Conservation (phyloP, 257 asterid genomes). For the Osmanthus fragrans region DNA sequence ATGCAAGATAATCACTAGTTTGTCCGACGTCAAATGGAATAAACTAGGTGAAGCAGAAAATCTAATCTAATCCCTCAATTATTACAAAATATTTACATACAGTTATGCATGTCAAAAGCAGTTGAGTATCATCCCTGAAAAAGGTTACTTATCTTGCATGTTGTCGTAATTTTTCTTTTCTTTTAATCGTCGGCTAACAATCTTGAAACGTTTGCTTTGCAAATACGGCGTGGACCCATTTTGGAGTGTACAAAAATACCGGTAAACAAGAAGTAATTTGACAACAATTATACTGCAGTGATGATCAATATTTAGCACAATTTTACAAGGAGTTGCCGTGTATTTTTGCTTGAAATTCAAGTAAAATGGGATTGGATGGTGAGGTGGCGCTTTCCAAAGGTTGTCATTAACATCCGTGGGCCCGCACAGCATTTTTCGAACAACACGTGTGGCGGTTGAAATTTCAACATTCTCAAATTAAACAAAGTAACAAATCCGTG, state of each 20-base stretch:
- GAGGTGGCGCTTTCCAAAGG: slow-evolving; percentile 21
- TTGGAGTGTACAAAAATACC: slow-evolving; percentile 41
- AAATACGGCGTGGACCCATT: slow-evolving; percentile 54
- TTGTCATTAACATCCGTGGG: slow-evolving; percentile 30
- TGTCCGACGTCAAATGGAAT: too few relatives aligned
- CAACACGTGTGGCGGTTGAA: background rate
- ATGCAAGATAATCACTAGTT: too few relatives aligned
- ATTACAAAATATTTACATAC: background rate
- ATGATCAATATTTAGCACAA: background rate
- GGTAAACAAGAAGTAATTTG: slow-evolving; percentile 33
- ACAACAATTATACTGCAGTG: slow-evolving; percentile 27
- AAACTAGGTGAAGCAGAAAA: too few relatives aligned
- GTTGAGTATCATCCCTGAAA: background rate
- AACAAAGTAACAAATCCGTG: background rate
- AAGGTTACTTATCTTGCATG: slow-evolving; percentile 16
- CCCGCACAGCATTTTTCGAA: background rate
- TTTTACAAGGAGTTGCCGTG: background rate
- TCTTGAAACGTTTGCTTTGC: slow-evolving; percentile 37
- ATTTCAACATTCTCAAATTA: background rate
- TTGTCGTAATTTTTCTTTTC: slow-evolving; percentile 32
- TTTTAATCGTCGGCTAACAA: slow-evolving; percentile 29
- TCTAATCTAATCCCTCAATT: too few relatives aligned
- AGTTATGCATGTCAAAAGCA: background rate
- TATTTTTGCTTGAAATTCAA: slow-evolving; percentile 47
- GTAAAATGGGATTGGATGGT: slow-evolving; percentile 20